These are phyloP conservation scores for Pythium scleroteichum DNA, from an alignment of 352 stramenopile genomes.

Conservation along the genomic window DNA sequence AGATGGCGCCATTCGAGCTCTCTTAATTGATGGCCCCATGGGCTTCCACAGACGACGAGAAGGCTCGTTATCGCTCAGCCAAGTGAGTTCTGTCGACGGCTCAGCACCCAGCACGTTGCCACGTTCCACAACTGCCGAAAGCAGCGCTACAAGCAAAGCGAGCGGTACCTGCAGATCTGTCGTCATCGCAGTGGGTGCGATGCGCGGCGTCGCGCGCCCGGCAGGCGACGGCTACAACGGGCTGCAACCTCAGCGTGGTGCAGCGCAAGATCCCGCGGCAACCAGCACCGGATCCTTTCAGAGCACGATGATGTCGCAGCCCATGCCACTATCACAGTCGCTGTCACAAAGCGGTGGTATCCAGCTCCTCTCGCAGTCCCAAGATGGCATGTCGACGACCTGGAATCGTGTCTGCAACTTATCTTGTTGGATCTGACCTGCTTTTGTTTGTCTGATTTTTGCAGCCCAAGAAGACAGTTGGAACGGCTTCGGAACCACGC, in stretches of 20 bases:
- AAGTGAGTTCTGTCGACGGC: slow-evolving; percentile 8
- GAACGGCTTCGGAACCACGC: slow-evolving; percentile 41
- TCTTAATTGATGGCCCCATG: slow-evolving; percentile 7
- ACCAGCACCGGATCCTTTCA: not conserved
- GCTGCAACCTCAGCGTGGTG: too few relatives aligned
- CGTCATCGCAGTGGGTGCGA: not conserved
- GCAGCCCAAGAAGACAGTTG: slow-evolving; percentile 27
- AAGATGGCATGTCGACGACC: slow-evolving; percentile 19
- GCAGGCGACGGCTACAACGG: not conserved
- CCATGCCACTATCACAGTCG: not conserved
- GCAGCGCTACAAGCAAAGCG: not conserved
- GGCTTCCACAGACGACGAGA: slow-evolving; percentile 32
- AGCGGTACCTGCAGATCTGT: not conserved
- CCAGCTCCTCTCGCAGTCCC: slow-evolving; percentile 7
- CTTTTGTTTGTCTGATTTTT: too few relatives aligned
- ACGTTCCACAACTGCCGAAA: not conserved
- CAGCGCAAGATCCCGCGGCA: too few relatives aligned
- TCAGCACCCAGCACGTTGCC: not conserved
- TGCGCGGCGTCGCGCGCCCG: not conserved
- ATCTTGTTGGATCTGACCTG: not conserved
- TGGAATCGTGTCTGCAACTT: too few relatives aligned
- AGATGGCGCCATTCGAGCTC: not conserved
- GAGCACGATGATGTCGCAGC: not conserved
- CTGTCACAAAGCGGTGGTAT: not conserved
- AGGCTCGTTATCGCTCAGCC: slow-evolving; percentile 10